Evolutionary conservation across 257 asterid genomes (phyloP).

Genomic region (Jaltomata sinuosa): DNA sequence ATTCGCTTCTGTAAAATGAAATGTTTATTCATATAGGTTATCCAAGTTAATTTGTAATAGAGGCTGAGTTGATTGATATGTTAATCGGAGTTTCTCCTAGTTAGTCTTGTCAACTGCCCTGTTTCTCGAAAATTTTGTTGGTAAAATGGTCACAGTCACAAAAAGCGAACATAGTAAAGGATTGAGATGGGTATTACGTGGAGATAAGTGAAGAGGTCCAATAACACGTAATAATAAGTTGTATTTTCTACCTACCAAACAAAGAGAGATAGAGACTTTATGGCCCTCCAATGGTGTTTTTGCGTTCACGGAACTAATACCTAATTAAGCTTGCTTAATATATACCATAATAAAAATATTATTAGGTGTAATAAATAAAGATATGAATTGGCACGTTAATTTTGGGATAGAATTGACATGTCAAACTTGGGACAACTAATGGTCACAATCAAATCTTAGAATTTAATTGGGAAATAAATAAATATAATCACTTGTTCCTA

Average conservation of each 20-base stretch:
- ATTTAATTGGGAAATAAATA: background rate
- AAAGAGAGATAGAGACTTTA: background rate
- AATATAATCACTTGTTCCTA: background rate
- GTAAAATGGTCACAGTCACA: background rate
- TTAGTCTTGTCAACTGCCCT: too few relatives aligned
- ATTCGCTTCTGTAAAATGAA: too few relatives aligned
- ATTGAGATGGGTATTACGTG: background rate
- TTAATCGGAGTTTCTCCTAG: too few relatives aligned
- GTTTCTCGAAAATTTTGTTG: background rate
- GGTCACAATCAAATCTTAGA: background rate
- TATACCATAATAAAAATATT: background rate
- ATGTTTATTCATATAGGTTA: too few relatives aligned
- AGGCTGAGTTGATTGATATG: too few relatives aligned
- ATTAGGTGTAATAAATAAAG: background rate
- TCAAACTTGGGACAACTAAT: background rate
- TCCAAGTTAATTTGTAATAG: too few relatives aligned
- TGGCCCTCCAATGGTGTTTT: background rate
- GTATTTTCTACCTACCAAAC: background rate
- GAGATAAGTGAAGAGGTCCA: background rate
- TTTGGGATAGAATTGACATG: background rate
- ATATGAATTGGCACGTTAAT: background rate
- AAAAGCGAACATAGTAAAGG: background rate
- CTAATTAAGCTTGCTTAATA: background rate
- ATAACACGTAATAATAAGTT: background rate
- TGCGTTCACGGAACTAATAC: background rate